These are phyloP conservation scores for Solanum paucissectum DNA, from an alignment of 257 asterid genomes.

Conservation along the genomic window DNA sequence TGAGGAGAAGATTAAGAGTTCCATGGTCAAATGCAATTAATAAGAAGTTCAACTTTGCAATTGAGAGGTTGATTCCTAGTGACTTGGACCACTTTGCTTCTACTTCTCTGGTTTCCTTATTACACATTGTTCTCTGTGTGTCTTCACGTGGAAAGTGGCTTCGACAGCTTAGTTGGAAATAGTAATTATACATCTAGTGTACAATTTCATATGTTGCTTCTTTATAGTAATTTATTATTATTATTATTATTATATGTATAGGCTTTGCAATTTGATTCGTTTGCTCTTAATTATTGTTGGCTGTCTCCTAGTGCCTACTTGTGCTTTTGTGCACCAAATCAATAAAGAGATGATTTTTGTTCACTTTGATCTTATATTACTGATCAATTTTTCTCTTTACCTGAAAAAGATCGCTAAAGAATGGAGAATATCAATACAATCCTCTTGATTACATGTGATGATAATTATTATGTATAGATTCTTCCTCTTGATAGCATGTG, in stretches of 20 bases:
- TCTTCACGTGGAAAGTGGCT: conserved; percentile 16
- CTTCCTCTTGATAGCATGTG: neutral
- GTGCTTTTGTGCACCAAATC: neutral
- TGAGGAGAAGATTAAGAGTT: neutral
- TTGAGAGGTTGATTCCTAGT: conserved; percentile 1
- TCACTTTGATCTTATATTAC: neutral
- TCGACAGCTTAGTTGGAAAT: conserved; percentile 1
- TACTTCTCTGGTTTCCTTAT: conserved; percentile 5
- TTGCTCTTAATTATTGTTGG: conserved; percentile 15
- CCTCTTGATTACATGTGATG: neutral
- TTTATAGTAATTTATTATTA: neutral
- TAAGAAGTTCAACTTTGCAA: conserved; percentile 21
- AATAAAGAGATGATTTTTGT: neutral
- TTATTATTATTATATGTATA: neutral
- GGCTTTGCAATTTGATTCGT: conserved; percentile 19
- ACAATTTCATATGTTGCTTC: neutral
- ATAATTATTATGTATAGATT: too few species aligned
- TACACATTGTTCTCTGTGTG: conserved; percentile 10
- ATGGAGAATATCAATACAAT: neutral
- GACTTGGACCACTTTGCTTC: conserved; percentile 26
- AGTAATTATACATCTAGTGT: conserved; percentile 1
- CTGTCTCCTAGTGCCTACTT: neutral
- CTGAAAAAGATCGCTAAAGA: too few species aligned
- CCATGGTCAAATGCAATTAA: conserved; percentile 4
- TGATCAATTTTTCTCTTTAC: too few species aligned